Conservation (phyloP, 2,329 filamentous ascomycete genomes). For the Fusarium virguliforme region DNA sequence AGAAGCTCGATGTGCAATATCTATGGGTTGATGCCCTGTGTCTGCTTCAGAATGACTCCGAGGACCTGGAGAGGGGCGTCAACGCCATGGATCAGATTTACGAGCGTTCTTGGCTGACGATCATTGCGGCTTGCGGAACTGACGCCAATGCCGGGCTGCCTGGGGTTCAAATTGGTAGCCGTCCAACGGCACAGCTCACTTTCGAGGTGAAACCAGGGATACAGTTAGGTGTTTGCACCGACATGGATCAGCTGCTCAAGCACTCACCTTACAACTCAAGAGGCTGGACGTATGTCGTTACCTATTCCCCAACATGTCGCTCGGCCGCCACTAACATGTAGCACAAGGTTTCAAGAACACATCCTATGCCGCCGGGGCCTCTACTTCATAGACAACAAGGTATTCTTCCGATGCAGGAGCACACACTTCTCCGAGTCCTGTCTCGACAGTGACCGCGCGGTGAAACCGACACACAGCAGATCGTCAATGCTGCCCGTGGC, state of each 20-base stretch:
- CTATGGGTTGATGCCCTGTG: constrained; percentile 24
- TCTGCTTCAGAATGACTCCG: constrained; percentile 17
- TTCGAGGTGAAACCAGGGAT: background rate
- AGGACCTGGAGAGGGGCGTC: constrained; percentile 17
- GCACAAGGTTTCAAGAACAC: constrained; percentile 23
- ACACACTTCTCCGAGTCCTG: constrained; percentile 16
- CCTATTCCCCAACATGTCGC: no score
- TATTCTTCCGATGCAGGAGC: constrained; percentile 27
- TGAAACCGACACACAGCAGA: background rate
- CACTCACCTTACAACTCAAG: constrained; percentile 15
- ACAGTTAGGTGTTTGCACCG: background rate
- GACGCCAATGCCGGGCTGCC: constrained; percentile 25
- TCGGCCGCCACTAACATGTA: background rate
- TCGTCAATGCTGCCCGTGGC: background rate
- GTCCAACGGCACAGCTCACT: background rate
- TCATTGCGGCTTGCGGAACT: constrained; percentile 26
- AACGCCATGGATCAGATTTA: constrained; percentile 34
- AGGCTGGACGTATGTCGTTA: constrained; percentile 29
- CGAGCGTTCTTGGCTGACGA: constrained; percentile 28
- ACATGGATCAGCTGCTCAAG: constrained; percentile 9
- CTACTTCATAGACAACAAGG: constrained; percentile 23
- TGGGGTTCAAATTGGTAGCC: constrained; percentile 3
- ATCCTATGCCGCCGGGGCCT: constrained; percentile 16
- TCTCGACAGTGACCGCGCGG: background rate
- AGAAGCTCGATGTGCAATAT: constrained; percentile 19